These are phyloP conservation scores for Eremochloa ophiuroides DNA, from an alignment of 176 grass and related monocot genomes.

Conservation along the genomic window DNA sequence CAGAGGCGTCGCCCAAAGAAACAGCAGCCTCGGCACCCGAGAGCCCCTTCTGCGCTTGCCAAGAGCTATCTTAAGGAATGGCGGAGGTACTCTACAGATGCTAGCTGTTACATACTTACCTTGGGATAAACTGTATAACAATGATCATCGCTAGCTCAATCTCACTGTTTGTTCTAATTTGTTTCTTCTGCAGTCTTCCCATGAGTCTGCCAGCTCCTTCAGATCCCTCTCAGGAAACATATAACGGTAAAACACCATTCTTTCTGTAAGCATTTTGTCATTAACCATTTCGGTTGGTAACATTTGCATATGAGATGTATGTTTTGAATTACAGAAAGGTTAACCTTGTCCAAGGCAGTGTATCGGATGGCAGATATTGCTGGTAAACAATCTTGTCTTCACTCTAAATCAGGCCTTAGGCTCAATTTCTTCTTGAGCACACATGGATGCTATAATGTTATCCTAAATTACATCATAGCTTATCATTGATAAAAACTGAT, in stretches of 20 bases:
- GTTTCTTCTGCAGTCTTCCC: no score
- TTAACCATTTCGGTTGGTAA: background rate
- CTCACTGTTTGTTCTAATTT: no score
- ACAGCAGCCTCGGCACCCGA: no score
- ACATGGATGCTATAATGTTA: background rate
- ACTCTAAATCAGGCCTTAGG: background rate
- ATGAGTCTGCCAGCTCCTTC: no score
- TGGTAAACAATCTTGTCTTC: background rate
- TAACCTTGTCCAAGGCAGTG: background rate
- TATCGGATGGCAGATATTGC: background rate
- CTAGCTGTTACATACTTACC: no score
- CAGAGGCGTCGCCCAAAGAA: no score
- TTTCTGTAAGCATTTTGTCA: background rate
- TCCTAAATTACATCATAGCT: background rate
- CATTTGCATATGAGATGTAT: background rate
- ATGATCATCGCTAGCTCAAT: no score
- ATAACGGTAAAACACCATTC: background rate
- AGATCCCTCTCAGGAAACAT: background rate
- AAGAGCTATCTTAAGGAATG: no score
- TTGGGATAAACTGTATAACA: no score
- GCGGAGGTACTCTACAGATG: no score
- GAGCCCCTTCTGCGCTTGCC: no score
- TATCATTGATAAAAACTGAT: background rate
- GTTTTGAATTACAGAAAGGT: background rate
- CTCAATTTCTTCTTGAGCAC: background rate